Evolutionary conservation across 2,329 filamentous ascomycete genomes (phyloP), one percentile per base, ranked within the genome.

Genomic region (Epichloe sibirici): DNA sequence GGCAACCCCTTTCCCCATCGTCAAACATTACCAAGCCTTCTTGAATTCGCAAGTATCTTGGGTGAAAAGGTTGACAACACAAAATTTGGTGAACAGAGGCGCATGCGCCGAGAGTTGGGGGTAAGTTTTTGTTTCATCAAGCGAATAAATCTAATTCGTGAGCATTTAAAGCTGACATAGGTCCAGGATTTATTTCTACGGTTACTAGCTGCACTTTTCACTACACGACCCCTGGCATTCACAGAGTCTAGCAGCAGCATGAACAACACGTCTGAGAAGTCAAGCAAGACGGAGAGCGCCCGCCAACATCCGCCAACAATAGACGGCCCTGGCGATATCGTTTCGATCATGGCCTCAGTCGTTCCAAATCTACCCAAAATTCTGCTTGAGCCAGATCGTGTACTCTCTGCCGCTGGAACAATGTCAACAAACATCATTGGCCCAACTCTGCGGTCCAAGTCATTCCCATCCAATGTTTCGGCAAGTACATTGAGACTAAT

Each of bases 21-120:
- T 52, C 90, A 96, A 63, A 91, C 90, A 7, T 70, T 98, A 40
- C 88, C 93, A 6, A 83, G 85, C 49, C 72, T 98, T 45, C 73
- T 98, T 12, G 88, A 95, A 60, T 96, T 97, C 62, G 86, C 89
- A 0, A 86, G 88, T 1, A 87, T 95, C 40, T 72, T 98, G 39
- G 91, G 93, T 1, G 86, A 93, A 65, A 98, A 98, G 72, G 86
- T 97, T 48, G 90, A 96, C 66, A 96, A 98, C 61, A 98, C 91
- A 12, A 96, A 90, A 61, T 97, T 96, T 69, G 91, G 91, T 37
- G 91, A 97, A 70, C 88, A 96, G 69, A 79, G 83, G 49, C 90
- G 86, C 67, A 95, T 96, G 89, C 82, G 90, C 56, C 81, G 86
- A 64, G 91, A 97, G 55, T 74, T 97, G 17, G 88, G 88, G 25